Conservation (phyloP, 176 grass and related monocot species). For the Triticum dicoccoides region DNA sequence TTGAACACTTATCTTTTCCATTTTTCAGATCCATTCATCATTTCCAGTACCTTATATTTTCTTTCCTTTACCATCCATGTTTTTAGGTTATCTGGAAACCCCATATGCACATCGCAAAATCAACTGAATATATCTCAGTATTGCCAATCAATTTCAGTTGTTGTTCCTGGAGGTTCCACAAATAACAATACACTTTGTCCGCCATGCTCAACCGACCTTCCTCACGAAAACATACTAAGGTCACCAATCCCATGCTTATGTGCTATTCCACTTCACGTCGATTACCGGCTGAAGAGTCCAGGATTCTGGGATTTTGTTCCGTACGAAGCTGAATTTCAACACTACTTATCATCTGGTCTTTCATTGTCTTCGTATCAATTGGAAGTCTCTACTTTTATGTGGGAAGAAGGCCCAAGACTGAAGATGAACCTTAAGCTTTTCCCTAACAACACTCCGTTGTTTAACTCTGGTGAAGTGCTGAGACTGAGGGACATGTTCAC, state of each 20-base stretch:
- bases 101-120: constrained; percentile 44
- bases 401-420: constrained; percentile 78
- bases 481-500: constrained; percentile 63
- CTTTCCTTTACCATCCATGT: constrained; percentile 16
- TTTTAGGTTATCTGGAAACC: constrained; percentile 67
- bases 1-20: background rate
- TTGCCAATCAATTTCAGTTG: constrained; percentile 25
- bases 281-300: constrained; percentile 75
- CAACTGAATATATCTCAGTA: constrained; percentile 44
- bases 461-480: constrained; percentile 42
- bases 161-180: background rate
- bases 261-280: constrained; percentile 38
- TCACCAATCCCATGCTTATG: constrained; percentile 42
- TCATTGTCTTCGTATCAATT: constrained; percentile 38
- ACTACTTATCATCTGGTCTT: constrained; percentile 56
- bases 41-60: constrained; percentile 16
- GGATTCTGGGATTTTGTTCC: constrained; percentile 59
- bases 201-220: constrained; percentile 30
- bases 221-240: constrained; percentile 35
- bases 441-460: constrained; percentile 29
- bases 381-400: constrained; percentile 41
- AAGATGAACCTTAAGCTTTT: constrained; percentile 59
- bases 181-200: constrained; percentile 14
- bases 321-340: constrained; percentile 43
- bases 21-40: background rate